Base-by-base conservation (phyloP, 2,329 filamentous ascomycete species). In the Claviceps humidiphila region DNA sequence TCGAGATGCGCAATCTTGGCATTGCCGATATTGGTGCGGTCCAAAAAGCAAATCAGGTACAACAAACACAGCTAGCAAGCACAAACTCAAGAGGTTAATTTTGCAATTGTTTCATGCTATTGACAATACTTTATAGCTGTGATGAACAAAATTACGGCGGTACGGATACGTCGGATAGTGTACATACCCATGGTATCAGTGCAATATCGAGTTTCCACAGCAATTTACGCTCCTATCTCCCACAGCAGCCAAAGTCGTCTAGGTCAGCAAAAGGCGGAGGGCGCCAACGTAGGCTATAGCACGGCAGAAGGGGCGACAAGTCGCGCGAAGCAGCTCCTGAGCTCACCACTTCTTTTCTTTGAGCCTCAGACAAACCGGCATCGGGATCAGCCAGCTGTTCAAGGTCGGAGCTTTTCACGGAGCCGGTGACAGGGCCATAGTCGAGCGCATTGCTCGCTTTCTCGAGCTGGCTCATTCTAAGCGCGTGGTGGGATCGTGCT, bases 21-120 rank as follows among this genome's bases (percentile, higher is more conserved):
- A 68, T 76, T 77, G 45, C 87, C 87, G 54, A 90, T 87, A 60
- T 93, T 91, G 26, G 87, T 89, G 14, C 84, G 75, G 62, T 85
- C 81, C 44, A 89, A 74, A 64, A 89, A 89, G 55, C 82, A 84
- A 50, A 88, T 74, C 1, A 90, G 74, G 60, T 89, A 89, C 38
- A 89, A 73, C 48, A 88, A 71, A 53, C 80, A 84, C 11, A 88
- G 77, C 76, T 74, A 43, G 26, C 26, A 30, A 30, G 26, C 7
- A 30, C 7, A 9, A 34, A 11, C 3, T 11, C 30, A 11, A 34
- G 30, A 4, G 9, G 30, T 34, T 34, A 34, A 34, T 34, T 34
- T 11, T 34, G 22, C 3, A 22, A 22, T 22, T 22, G 1, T 11
- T 34, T 34, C 3, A 34, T 11, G 30, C 30, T 3, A 34, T 4